Percentiles rank a stretch among this genome's conserved stretches.
These are phyloP conservation scores for Scalesia atractyloides DNA, from an alignment of 129 eudicot species.

Conservation along the genomic window DNA sequence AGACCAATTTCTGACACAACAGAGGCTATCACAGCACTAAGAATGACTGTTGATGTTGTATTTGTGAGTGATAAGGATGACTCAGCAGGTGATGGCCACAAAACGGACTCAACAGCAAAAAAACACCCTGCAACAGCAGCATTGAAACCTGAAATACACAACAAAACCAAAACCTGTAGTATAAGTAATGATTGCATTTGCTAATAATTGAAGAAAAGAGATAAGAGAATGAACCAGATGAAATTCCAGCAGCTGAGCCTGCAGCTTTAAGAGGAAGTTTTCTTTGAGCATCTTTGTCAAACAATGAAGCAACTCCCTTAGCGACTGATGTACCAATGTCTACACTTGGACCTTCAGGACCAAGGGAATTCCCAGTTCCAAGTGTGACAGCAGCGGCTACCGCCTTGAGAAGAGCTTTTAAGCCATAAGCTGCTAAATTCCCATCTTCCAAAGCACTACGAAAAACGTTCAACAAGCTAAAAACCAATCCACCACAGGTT, in stretches of 20 bases:
- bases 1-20: conserved; percentile 91
- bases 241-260: conserved; percentile 96
- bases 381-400: conserved; percentile 86
- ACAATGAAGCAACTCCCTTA: conserved; percentile 54
- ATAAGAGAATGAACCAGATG: conserved; percentile 73
- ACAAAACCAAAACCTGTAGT: background rate
- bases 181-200: background rate
- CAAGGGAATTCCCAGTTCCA: conserved; percentile 95
- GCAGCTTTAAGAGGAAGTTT: conserved; percentile 83
- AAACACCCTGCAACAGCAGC: conserved; percentile 99
- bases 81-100: conserved; percentile 90
- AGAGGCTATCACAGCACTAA: conserved; percentile 95
- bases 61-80: conserved; percentile 80
- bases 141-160: conserved; percentile 66
- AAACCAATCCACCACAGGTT: conserved; percentile 75
- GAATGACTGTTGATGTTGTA: conserved; percentile 93
- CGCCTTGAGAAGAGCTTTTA: conserved; percentile 55
- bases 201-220: background rate
- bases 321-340: conserved; percentile 92
- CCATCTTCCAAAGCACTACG: conserved; percentile 50
- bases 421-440: conserved; percentile 21
- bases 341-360: conserved; percentile 99
- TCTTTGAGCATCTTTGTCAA: conserved; percentile 57
- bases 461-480: conserved; percentile 57
- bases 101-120: conserved; percentile 91